A percentile compares a stretch with the other conserved stretches of the same genome.
Conservation (phyloP, 257 asterid species). For the Euphrasia confusa region DNA sequence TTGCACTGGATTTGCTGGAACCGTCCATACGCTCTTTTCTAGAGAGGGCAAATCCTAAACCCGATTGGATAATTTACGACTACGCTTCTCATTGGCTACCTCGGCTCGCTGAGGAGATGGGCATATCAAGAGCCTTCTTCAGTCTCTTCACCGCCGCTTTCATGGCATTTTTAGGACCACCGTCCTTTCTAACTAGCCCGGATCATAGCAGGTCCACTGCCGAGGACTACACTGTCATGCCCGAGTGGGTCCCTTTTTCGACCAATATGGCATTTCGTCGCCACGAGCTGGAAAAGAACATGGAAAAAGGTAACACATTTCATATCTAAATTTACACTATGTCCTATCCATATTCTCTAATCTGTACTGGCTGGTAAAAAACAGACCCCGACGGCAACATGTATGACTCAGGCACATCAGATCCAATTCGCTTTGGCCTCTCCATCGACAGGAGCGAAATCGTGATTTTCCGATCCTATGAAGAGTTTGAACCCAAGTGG, state of each 20-base stretch:
- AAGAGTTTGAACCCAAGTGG: slow-evolving; percentile 78
- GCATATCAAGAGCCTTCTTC: slow-evolving; percentile 45
- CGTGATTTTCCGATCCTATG: slow-evolving; percentile 53
- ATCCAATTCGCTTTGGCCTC: slow-evolving; percentile 45
- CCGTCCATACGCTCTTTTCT: slow-evolving; percentile 47
- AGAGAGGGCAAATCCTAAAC: slow-evolving; percentile 42
- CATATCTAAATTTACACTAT: no score
- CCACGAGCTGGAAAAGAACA: slow-evolving; percentile 53
- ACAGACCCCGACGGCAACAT: no score
- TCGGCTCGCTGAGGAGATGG: slow-evolving; percentile 30
- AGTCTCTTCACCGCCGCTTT: slow-evolving; percentile 71
- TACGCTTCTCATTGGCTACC: slow-evolving; percentile 72
- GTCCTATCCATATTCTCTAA: no score
- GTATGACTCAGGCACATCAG: no score
- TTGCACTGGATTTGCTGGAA: slow-evolving; percentile 65
- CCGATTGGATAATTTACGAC: slow-evolving; percentile 77
- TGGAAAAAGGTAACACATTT: slow-evolving; percentile 43
- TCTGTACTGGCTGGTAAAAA: no score
- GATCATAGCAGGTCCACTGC: slow-evolving; percentile 33
- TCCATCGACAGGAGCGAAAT: slow-evolving; percentile 54
- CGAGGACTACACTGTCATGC: slow-evolving; percentile 56
- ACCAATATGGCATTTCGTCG: slow-evolving; percentile 9
- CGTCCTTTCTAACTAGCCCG: slow-evolving; percentile 36
- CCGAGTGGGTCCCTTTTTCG: slow-evolving; percentile 65
- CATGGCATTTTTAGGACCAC: no score